phyloP scores from a whole-genome alignment of 352 stramenopile species.

The Pythium guiyangense region DNA sequence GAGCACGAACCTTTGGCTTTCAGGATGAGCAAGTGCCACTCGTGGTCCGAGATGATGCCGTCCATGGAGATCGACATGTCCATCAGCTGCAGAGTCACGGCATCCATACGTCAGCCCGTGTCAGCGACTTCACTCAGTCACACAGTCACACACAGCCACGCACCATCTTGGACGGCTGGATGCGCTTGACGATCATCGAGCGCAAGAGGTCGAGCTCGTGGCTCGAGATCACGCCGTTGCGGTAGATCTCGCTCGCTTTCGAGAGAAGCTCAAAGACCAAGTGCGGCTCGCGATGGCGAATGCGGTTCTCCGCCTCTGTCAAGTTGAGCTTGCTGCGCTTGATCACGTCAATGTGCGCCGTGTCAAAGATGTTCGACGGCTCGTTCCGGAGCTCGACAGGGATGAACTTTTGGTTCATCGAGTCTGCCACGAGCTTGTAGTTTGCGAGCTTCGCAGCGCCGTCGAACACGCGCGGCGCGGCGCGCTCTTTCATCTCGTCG shows the following conservation, averaged over 20 bases:
- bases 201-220: constrained; percentile 74
- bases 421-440: constrained; percentile 73
- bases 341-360: constrained; percentile 76
- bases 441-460: constrained; percentile 51
- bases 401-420: constrained; percentile 82
- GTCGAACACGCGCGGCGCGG: constrained; percentile 50
- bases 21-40: constrained; percentile 81
- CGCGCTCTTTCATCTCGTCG: constrained; percentile 41
- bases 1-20: constrained; percentile 61
- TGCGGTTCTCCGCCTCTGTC: constrained; percentile 75
- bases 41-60: constrained; percentile 81
- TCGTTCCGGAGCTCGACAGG: constrained; percentile 56
- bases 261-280: constrained; percentile 77
- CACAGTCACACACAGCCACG: constrained; percentile 3
- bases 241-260: constrained; percentile 84
- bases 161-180: constrained; percentile 83
- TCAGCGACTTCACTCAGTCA: background rate
- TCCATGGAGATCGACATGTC: constrained; percentile 85
- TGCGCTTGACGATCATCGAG: constrained; percentile 72
- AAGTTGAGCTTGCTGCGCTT: constrained; percentile 80
- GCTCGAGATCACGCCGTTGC: constrained; percentile 70
- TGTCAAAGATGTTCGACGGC: constrained; percentile 54
- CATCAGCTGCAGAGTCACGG: constrained; percentile 37
- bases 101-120: background rate
- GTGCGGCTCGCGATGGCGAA: constrained; percentile 78